Evolutionary conservation across 78 protist genomes (phyloP), one percentile per base, ranked within the genome.

Genomic region (Chrysochromulina parva): DNA sequence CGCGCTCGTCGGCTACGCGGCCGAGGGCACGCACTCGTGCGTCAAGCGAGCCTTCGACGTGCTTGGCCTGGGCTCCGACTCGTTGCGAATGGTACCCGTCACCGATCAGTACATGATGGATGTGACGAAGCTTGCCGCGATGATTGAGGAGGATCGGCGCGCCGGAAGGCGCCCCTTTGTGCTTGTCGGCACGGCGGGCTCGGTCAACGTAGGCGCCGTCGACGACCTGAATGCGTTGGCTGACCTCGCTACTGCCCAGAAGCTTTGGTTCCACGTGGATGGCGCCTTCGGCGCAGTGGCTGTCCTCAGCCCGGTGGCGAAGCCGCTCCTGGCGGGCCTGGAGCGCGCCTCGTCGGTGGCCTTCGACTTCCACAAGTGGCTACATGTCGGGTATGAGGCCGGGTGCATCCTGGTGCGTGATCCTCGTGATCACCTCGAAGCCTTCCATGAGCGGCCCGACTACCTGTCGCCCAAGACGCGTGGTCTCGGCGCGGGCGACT

Each of bases 241-340:
- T 38, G 59, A 58, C 76, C 4, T 87, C 16, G 66, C 74, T 1
- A 13, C 13, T 4, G 50, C 3, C n/a, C 16, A 87, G 48, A 7
- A 58, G 19, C 59, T 58, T 16, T 87, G 90, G 90, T 4, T 87
- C 17, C 90, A 87, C 90, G 80, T 87, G 28, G 90, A 87, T 54
- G 90, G 85, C 19, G 90, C 90, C 38, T 87, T 52, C 58, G 90
- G 90, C 13, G 90, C 65, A 20, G 28, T 20, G 17, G 38, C 60
- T 10, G 14, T 52, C 19, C 76, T 87, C 20, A 26, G 38, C 7
- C 53, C 3, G 19, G 20, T 5, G 38, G 71, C 13, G 10, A 9
- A 19, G 59, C 47, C 55, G 22, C 60, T 3, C 48, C 52, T 87
- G 59, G 5, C 14, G 38, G 76, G 80, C 48, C n/a, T 87, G 90